These are phyloP conservation scores for Scheffersomyces illinoinensis DNA, from an alignment of 1,139 yeast genomes.

Conservation along the genomic window DNA sequence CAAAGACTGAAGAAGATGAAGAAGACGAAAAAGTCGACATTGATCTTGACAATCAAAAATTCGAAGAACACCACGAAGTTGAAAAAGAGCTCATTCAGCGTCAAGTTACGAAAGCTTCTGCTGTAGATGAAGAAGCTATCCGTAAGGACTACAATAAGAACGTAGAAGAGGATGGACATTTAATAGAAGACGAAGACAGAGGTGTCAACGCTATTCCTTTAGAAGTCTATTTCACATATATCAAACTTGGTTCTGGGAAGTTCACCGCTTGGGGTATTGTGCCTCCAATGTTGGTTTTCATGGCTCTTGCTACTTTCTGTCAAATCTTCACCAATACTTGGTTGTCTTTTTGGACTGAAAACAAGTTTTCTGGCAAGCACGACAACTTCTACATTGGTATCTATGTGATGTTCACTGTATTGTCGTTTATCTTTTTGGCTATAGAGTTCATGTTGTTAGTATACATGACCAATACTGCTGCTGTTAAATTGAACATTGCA, in stretches of 20 bases:
- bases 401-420: constrained; percentile 17
- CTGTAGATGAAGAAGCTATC: constrained; percentile 16
- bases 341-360: constrained; percentile 40
- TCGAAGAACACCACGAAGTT: constrained; percentile 12
- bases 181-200: constrained; percentile 16
- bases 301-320: constrained; percentile 27
- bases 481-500: constrained; percentile 40
- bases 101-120: constrained; percentile 16
- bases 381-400: constrained; percentile 33
- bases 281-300: constrained; percentile 6
- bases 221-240: constrained; percentile 16
- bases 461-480: constrained; percentile 12
- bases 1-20: constrained; percentile 15
- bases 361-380: constrained; percentile 21
- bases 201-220: constrained; percentile 19
- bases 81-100: constrained; percentile 19
- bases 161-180: constrained; percentile 9
- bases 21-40: constrained; percentile 16
- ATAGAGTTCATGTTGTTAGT: constrained; percentile 8
- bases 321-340: constrained; percentile 41
- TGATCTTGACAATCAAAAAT: constrained; percentile 8
- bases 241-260: constrained; percentile 16
- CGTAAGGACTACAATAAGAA: constrained; percentile 4
- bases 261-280: constrained; percentile 20
- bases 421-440: constrained; percentile 7